Conservation (phyloP, 73 alveolate genomes). For the Blepharisma japonicum region DNA sequence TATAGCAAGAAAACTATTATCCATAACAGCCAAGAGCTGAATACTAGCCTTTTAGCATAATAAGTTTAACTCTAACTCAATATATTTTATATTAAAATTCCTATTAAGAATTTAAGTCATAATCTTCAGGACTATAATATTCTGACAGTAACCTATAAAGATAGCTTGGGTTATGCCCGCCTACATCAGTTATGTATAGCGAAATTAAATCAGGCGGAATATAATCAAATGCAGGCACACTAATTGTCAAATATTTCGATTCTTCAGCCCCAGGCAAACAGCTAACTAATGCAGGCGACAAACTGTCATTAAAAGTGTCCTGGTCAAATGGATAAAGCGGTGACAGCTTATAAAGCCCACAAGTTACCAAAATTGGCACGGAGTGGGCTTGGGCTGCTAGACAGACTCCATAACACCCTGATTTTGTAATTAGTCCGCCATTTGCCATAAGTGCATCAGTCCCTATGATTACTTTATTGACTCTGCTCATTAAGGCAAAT, state of each 20-base stretch:
- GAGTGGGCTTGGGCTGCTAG: slow-evolving; percentile 82
- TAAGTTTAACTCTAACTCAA: too few relatives aligned
- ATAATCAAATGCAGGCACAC: slow-evolving; percentile 89
- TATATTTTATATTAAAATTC: not conserved
- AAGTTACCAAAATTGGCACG: slow-evolving; percentile 85
- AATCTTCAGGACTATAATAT: slow-evolving; percentile 44
- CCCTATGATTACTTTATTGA: slow-evolving; percentile 87
- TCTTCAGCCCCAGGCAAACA: slow-evolving; percentile 55
- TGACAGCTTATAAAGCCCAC: slow-evolving; percentile 82
- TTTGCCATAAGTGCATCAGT: slow-evolving; percentile 89
- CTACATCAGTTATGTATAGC: slow-evolving; percentile 81
- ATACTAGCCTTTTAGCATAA: too few relatives aligned
- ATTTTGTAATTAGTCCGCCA: slow-evolving; percentile 91
- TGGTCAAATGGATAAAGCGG: slow-evolving; percentile 89
- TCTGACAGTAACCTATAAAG: slow-evolving; percentile 84
- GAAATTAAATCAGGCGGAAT: slow-evolving; percentile 89
- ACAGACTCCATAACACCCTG: slow-evolving; percentile 82
- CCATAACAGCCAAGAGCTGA: too few relatives aligned
- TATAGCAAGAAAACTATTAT: too few relatives aligned
- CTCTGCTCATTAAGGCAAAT: slow-evolving; percentile 80
- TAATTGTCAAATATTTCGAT: slow-evolving; percentile 46
- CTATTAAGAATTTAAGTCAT: slow-evolving; percentile 4
- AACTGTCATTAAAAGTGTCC: slow-evolving; percentile 79
- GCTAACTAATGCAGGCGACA: slow-evolving; percentile 75
- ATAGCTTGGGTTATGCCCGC: slow-evolving; percentile 82